Conservation (phyloP, 75 land plant genomes). For the Chamaecyparis obtusa region DNA sequence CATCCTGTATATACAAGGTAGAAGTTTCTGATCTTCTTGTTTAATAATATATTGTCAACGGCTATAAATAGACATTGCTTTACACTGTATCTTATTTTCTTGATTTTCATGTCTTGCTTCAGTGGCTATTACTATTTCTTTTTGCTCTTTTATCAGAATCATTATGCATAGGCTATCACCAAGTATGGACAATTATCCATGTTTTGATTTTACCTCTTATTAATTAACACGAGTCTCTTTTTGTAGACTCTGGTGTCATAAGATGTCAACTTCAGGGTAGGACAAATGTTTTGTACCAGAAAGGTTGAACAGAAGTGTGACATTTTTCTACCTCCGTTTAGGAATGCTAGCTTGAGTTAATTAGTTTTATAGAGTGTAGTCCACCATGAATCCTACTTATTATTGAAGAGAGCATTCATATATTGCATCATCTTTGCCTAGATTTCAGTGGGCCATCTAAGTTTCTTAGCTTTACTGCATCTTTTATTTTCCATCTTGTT, state of each 20-base stretch:
- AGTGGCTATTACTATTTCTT: neutral
- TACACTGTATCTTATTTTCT: neutral
- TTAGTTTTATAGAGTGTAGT: neutral
- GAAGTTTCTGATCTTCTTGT: neutral
- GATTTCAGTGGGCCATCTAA: neutral
- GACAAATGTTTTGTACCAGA: neutral
- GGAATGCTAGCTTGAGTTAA: neutral
- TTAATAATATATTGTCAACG: neutral
- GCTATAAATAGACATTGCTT: neutral
- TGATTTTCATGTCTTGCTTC: neutral
- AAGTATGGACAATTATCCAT: neutral
- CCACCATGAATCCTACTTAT: neutral
- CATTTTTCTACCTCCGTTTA: neutral
- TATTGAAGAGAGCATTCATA: neutral
- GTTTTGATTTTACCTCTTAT: neutral
- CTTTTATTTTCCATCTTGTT: neutral
- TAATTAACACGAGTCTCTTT: neutral
- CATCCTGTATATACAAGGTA: constrained; percentile 5
- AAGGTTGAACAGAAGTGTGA: neutral
- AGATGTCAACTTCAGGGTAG: neutral
- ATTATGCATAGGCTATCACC: neutral
- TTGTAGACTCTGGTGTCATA: neutral
- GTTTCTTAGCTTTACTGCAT: neutral
- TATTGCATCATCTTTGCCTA: neutral
- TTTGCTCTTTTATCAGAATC: neutral